These are phyloP conservation scores for Solanum sejunctum DNA, from an alignment of 257 asterid genomes.

Conservation along the genomic window DNA sequence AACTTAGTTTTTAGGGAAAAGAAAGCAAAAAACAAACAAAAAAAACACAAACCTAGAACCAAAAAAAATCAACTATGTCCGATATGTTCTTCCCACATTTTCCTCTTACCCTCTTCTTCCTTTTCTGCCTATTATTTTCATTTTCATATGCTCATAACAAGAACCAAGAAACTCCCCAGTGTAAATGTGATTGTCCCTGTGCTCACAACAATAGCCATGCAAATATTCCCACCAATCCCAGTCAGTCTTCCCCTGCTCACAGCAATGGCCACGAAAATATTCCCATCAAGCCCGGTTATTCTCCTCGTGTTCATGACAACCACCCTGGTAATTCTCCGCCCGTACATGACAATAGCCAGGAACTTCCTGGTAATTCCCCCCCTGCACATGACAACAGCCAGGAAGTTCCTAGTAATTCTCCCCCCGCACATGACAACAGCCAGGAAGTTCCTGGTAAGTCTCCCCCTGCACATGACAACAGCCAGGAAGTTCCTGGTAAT, in stretches of 20 bases:
- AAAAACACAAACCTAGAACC: background rate
- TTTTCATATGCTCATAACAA: background rate
- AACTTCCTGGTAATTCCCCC: background rate
- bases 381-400: background rate
- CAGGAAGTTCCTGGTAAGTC: background rate
- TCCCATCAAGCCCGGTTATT: background rate
- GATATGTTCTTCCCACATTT: background rate
- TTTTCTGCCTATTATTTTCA: slow-evolving; percentile 8
- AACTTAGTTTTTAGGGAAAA: background rate
- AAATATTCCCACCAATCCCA: too few relatives aligned
- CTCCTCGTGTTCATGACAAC: background rate
- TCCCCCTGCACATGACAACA: background rate
- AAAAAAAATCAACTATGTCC: background rate
- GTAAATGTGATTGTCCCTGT: background rate
- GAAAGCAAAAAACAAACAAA: background rate
- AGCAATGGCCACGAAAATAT: background rate
- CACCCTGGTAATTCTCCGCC: background rate
- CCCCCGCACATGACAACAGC: background rate
- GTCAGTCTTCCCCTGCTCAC: background rate
- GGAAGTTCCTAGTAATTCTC: background rate
- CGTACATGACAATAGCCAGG: background rate
- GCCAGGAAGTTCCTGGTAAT: background rate
- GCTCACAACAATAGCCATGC: too few relatives aligned
- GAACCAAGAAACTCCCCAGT: background rate
- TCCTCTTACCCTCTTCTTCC: slow-evolving; percentile 5